A percentile compares a stretch with the other conserved stretches of the same genome.
phyloP scores from a whole-genome alignment of 805 yeast genomes.

The Metschnikowia reukaufii region DNA sequence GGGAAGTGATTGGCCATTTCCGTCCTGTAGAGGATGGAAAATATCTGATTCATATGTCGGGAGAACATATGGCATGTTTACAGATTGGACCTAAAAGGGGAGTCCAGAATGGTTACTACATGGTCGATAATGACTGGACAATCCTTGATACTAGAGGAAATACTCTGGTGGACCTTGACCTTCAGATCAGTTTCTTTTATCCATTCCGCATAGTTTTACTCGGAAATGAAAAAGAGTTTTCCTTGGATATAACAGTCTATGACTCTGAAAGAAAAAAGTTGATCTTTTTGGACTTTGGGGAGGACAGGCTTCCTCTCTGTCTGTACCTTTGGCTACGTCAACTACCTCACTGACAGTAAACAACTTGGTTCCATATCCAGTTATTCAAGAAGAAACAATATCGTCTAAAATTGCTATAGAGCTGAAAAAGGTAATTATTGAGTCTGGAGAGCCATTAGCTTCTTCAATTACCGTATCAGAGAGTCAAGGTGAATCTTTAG shows the following conservation, averaged over 20 bases:
- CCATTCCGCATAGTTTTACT: conserved; percentile 1
- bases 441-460: too few species aligned
- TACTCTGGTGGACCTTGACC: background rate
- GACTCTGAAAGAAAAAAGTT: background rate
- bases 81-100: background rate
- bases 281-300: conserved; percentile 1
- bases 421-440: too few species aligned
- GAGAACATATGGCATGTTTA: background rate
- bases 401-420: too few species aligned
- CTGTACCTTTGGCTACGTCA: background rate
- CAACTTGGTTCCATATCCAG: too few species aligned
- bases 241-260: background rate
- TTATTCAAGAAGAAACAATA: too few species aligned
- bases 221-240: background rate
- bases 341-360: background rate
- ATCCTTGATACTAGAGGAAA: background rate
- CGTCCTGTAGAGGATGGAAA: background rate
- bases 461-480: too few species aligned
- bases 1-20: conserved; percentile 1
- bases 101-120: background rate
- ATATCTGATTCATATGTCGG: background rate
- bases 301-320: background rate
- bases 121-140: background rate
- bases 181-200: conserved; percentile 1
- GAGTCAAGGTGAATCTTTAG: too few species aligned